phyloP scores from a whole-genome alignment of 2,329 filamentous ascomycete genomes.

The Zasmidium cellare region DNA sequence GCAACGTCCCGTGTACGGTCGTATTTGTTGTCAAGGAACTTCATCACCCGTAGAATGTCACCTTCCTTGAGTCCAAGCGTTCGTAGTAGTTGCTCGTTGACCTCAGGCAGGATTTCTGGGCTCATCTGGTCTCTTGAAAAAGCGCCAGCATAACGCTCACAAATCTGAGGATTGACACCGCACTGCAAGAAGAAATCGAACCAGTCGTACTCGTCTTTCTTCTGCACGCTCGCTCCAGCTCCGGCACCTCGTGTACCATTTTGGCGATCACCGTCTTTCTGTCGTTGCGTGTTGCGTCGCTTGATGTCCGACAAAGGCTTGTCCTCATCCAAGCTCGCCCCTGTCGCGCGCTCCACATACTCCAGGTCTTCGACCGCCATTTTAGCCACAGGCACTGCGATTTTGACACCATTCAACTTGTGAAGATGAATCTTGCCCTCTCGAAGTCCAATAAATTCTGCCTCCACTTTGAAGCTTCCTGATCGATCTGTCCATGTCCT shows the following conservation, averaged over 20 bases:
- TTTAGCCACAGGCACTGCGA: conserved; percentile 90
- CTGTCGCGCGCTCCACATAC: conserved; percentile 87
- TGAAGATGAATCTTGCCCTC: conserved; percentile 97
- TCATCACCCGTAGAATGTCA: conserved; percentile 94
- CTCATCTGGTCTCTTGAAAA: conserved; percentile 94
- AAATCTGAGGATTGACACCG: conserved; percentile 88
- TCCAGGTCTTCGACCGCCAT: conserved; percentile 96
- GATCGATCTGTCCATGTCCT: conserved; percentile 94
- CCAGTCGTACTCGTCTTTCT: conserved; percentile 88
- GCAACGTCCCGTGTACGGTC: conserved; percentile 52
- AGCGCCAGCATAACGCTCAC: conserved; percentile 88
- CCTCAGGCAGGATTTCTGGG: conserved; percentile 86
- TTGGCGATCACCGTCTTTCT: conserved; percentile 48
- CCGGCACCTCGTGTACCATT: conserved; percentile 44
- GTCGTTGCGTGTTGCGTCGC: conserved; percentile 47
- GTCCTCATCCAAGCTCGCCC: conserved; percentile 84
- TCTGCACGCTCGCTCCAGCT: conserved; percentile 66
- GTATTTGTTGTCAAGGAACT: conserved; percentile 78
- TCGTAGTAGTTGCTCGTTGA: conserved; percentile 77
- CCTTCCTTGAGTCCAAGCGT: conserved; percentile 93
- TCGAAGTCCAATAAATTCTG: conserved; percentile 89
- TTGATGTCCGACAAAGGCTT: conserved; percentile 86
- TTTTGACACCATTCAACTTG: conserved; percentile 97
- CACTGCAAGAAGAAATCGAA: conserved; percentile 97
- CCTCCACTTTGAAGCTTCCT: conserved; percentile 95